Percentiles rank a stretch among this genome's conserved stretches.
These are phyloP conservation scores for Pyrus bretschneideri DNA, from an alignment of 306 rosid species.

Conservation along the genomic window DNA sequence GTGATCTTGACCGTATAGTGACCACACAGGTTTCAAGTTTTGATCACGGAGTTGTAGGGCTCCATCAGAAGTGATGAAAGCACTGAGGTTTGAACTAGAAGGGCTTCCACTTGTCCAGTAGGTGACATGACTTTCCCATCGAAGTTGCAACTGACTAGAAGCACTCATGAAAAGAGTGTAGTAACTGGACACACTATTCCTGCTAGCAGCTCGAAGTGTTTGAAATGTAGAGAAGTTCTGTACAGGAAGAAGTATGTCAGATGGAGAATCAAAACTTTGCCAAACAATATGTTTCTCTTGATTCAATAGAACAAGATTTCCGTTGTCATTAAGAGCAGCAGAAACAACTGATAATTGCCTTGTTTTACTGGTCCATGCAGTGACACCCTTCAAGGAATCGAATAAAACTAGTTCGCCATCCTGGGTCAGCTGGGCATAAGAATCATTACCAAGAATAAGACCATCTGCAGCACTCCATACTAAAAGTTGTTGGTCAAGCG, in stretches of 20 bases:
- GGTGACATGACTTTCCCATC: constrained; percentile 53
- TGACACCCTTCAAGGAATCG: constrained; percentile 38
- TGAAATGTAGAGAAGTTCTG: constrained; percentile 44
- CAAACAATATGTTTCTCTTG: constrained; percentile 34
- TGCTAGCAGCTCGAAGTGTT: constrained; percentile 55
- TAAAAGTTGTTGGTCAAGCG: constrained; percentile 35
- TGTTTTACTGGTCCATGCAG: constrained; percentile 48
- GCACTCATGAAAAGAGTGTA: constrained; percentile 60
- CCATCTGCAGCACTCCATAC: constrained; percentile 71
- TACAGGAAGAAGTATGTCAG: constrained; percentile 76
- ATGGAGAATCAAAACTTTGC: constrained; percentile 72
- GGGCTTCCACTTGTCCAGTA: constrained; percentile 62
- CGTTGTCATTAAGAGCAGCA: constrained; percentile 53
- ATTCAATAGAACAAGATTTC: constrained; percentile 66
- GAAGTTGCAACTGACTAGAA: constrained; percentile 57
- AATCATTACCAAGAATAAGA: constrained; percentile 38
- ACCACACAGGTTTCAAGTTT: constrained; percentile 46
- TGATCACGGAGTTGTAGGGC: constrained; percentile 51
- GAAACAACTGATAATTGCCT: constrained; percentile 38
- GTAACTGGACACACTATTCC: constrained; percentile 41
- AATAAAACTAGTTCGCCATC: constrained; percentile 56
- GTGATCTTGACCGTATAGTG: constrained; percentile 72
- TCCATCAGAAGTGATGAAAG: constrained; percentile 47
- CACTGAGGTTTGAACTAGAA: constrained; percentile 45
- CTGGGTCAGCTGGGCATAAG: constrained; percentile 49